Conservation (phyloP, 495 filamentous ascomycete species). For the Aspergillus heteromorphus region DNA sequence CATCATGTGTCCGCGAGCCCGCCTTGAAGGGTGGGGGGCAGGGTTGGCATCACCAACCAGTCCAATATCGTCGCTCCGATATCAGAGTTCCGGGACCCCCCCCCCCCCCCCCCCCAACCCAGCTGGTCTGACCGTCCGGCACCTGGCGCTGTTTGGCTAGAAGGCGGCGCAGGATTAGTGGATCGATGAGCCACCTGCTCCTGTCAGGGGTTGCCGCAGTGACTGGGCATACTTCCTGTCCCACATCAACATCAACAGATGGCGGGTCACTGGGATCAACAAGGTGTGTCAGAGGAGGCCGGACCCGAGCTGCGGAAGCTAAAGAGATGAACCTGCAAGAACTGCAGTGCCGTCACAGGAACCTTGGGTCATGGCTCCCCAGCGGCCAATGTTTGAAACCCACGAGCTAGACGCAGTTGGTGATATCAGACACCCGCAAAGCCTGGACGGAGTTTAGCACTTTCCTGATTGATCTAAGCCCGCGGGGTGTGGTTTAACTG, state of each 20-base stretch:
- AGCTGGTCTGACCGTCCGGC: background rate
- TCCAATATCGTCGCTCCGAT: conserved; percentile 13
- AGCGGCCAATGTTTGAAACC: conserved; percentile 16
- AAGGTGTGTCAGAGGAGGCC: conserved; percentile 9
- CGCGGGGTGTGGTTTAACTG: background rate
- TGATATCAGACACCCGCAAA: conserved; percentile 22
- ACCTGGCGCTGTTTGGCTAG: conserved; percentile 7
- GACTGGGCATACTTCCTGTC: conserved; percentile 13
- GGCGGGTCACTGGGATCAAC: conserved; percentile 3
- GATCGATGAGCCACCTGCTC: conserved; percentile 11
- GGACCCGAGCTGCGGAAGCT: conserved; percentile 4
- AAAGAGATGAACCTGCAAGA: conserved; percentile 21
- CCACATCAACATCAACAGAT: conserved; percentile 12
- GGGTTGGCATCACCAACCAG: conserved; percentile 1
- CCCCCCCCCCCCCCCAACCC: conserved; percentile 1
- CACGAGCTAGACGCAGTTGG: conserved; percentile 30
- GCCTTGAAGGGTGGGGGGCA: conserved; percentile 1
- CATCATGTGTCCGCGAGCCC: conserved; percentile 14
- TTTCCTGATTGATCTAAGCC: background rate
- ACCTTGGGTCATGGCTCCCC: conserved; percentile 6
- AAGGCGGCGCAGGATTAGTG: conserved; percentile 10
- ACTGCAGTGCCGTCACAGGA: conserved; percentile 20
- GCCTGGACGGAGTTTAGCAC: conserved; percentile 1
- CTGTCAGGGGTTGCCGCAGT: conserved; percentile 17
- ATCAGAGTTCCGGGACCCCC: background rate